phyloP scores from a whole-genome alignment of 1,139 yeast species.

The Kluyveromyces marxianus region DNA sequence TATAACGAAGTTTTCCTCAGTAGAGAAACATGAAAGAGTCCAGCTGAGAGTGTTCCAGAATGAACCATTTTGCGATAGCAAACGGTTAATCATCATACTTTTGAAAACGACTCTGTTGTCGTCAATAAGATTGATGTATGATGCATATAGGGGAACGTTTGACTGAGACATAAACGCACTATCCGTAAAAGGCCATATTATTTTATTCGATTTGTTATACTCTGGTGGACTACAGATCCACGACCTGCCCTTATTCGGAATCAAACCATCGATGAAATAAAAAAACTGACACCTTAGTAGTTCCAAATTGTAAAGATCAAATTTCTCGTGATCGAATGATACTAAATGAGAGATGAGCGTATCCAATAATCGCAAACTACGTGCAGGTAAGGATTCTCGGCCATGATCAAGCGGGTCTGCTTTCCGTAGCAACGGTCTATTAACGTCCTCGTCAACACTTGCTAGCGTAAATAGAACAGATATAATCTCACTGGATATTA shows the following conservation, averaged over 20 bases:
- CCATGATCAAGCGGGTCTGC: conserved; percentile 24
- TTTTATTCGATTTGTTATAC: neutral
- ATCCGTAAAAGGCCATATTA: neutral
- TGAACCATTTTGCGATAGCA: conserved; percentile 19
- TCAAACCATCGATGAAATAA: conserved; percentile 17
- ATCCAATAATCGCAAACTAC: conserved; percentile 19
- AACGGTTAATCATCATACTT: conserved; percentile 14
- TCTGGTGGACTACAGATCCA: conserved; percentile 6
- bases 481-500: conserved; percentile 26
- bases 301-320: conserved; percentile 19
- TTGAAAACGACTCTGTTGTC: conserved; percentile 17
- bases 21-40: conserved; percentile 20
- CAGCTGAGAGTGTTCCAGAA: conserved; percentile 23
- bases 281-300: conserved; percentile 28
- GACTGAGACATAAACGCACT: neutral
- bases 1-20: conserved; percentile 12
- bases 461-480: conserved; percentile 23
- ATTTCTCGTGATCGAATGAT: conserved; percentile 14
- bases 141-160: conserved; percentile 15
- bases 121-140: conserved; percentile 22
- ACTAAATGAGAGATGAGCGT: conserved; percentile 13
- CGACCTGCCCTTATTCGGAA: conserved; percentile 6
- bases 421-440: conserved; percentile 12
- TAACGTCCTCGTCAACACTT: conserved; percentile 19
- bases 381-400: conserved; percentile 14